These are phyloP conservation scores for Tuber melanosporum DNA, from an alignment of 495 filamentous ascomycete genomes.

Conservation along the genomic window DNA sequence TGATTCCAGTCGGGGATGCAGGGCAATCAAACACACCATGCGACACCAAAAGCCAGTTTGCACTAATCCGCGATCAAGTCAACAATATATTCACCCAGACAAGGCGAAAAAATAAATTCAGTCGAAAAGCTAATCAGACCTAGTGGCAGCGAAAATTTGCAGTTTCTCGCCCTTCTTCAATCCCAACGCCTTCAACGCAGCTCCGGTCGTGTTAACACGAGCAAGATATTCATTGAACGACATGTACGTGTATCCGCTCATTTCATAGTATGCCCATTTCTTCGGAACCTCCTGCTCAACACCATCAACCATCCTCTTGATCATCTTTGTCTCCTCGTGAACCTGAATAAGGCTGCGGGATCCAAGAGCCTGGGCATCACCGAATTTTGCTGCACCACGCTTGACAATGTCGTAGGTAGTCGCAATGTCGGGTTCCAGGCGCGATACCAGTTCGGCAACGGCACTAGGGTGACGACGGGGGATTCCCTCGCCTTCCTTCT, in stretches of 20 bases:
- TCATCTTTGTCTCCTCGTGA: slow-evolving; percentile 88
- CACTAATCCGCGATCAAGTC: slow-evolving; percentile 43
- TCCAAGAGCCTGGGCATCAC: slow-evolving; percentile 81
- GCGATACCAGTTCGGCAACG: slow-evolving; percentile 61
- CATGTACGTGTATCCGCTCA: slow-evolving; percentile 77
- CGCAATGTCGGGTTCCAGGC: slow-evolving; percentile 60
- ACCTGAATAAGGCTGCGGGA: slow-evolving; percentile 72
- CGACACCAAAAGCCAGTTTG: slow-evolving; percentile 71
- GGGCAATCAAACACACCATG: slow-evolving; percentile 48
- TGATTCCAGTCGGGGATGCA: not conserved
- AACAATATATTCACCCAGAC: not conserved
- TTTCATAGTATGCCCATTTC: slow-evolving; percentile 93
- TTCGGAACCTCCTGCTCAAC: slow-evolving; percentile 85
- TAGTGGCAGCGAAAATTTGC: slow-evolving; percentile 87
- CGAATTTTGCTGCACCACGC: slow-evolving; percentile 69
- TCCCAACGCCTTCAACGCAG: slow-evolving; percentile 73
- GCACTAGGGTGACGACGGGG: slow-evolving; percentile 71
- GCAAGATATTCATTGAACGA: slow-evolving; percentile 85
- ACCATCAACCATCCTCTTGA: slow-evolving; percentile 94
- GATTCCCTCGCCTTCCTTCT: slow-evolving; percentile 80
- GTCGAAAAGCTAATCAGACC: slow-evolving; percentile 42
- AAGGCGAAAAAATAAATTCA: not conserved
- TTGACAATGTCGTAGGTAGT: slow-evolving; percentile 84
- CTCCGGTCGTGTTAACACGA: slow-evolving; percentile 63
- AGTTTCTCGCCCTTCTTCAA: slow-evolving; percentile 65